phyloP scores from a whole-genome alignment of 257 asterid species.

The Solanum chiquidenum region DNA sequence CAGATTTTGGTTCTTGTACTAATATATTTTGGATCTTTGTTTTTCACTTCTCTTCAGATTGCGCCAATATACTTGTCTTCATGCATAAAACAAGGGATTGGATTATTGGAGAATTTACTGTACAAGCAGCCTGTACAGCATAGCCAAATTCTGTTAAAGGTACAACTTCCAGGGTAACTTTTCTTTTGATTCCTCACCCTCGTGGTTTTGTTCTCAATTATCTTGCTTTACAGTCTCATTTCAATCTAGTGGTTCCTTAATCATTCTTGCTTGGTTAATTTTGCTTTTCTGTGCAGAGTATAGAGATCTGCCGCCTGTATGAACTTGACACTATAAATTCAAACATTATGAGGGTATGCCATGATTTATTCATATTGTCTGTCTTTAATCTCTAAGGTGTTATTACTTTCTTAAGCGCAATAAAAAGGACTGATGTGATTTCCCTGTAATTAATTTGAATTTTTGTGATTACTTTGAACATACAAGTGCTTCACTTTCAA shows the following conservation, averaged over 20 bases:
- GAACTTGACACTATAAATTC: conserved; percentile 55
- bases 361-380: conserved; percentile 3
- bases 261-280: not conserved
- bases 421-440: not conserved
- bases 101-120: conserved; percentile 62
- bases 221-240: not conserved
- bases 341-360: conserved; percentile 74
- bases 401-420: not conserved
- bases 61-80: conserved; percentile 83
- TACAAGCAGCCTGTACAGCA: conserved; percentile 79
- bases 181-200: not conserved
- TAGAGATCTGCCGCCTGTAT: conserved; percentile 89
- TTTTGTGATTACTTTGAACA: not conserved
- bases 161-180: not conserved
- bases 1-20: conserved; percentile 1
- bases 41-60: conserved; percentile 33
- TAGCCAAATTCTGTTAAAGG: conserved; percentile 77
- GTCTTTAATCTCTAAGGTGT: not conserved
- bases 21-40: not conserved
- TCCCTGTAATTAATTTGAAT: not conserved
- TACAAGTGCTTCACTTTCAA: not conserved
- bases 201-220: not conserved
- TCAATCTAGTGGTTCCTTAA: not conserved
- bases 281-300: conserved; percentile 44
- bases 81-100: conserved; percentile 75